phyloP scores from a whole-genome alignment of 208 protist genomes.

The Tritrichomonas musculus region DNA sequence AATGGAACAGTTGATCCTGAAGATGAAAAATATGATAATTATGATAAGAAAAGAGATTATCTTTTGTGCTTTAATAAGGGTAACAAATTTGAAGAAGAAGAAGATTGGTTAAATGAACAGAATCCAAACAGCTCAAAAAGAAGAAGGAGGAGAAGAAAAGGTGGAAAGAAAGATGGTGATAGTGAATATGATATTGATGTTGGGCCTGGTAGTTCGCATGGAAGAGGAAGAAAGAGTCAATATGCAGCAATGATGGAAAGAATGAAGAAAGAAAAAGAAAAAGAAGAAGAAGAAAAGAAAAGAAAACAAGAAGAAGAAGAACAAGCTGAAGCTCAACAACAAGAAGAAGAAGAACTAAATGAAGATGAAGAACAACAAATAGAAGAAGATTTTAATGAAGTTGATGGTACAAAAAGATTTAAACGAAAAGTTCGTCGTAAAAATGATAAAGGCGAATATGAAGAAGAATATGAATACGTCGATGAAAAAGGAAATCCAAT shows the following conservation, averaged over 20 bases:
- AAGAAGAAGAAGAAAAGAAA: neutral
- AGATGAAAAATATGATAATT: neutral
- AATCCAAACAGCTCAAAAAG: neutral
- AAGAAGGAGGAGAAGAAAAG: neutral
- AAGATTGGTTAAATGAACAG: neutral
- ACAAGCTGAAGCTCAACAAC: too few relatives aligned
- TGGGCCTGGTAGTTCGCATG: too few relatives aligned
- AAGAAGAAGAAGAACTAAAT: too few relatives aligned
- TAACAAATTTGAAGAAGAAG: neutral
- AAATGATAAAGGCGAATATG: too few relatives aligned
- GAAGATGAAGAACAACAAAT: neutral
- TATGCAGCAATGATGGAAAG: neutral
- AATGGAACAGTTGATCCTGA: neutral
- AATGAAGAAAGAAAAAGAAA: neutral
- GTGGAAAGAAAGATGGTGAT: neutral
- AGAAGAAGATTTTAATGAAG: too few relatives aligned
- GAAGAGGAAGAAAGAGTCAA: too few relatives aligned
- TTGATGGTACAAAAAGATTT: too few relatives aligned
- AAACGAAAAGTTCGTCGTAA: too few relatives aligned
- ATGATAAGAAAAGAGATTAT: neutral
- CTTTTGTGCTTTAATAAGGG: neutral
- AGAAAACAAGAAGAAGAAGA: neutral
- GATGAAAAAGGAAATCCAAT: too few relatives aligned
- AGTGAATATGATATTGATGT: neutral
- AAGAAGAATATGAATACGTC: too few relatives aligned